Base-by-base conservation (phyloP, 2,329 filamentous ascomycete species). In the Aspergillus jensenii region DNA sequence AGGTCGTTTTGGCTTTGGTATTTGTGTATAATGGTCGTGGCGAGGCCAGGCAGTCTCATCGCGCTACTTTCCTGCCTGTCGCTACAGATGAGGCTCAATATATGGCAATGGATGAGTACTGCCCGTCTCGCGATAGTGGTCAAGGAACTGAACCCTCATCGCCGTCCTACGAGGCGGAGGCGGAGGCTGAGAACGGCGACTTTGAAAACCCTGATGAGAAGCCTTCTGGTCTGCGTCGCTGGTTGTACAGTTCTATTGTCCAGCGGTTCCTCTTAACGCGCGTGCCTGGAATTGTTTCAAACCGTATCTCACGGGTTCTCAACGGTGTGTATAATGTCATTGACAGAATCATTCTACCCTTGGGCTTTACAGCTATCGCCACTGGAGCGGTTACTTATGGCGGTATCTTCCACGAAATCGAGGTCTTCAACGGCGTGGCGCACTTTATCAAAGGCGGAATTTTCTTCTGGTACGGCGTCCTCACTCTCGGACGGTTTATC, bases 391-490 rank as follows among this genome's bases (percentile, higher is more conserved):
- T 90, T 27, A 87, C 91, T 0, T 93, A 90, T 69, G 90, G 87
- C 25, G 90, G 93, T 25, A 89, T 97, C 14, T 37, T 37, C 15
- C 63, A 95, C 93, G 73, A 90, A 92, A 82, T 83, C 17, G 80
- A 81, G 2, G 79, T 97, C 57, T 96, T 93, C 79, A 93, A 87
- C 65, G 91, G 93, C 2, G 81, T 97, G 43, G 93, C 93, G 7
- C 93, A 98, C 71, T 96, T 91, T 79, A 87, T 97, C 74, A 98
- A 98, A 73, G 93, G 93, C 47, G 90, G 90, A 3, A 89, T 98
- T 54, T 98, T 98, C 80, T 91, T 97, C 78, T 95, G 91, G 87
- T 90, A 96, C 62, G 93, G 93, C 7, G 76, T 96, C 17, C 78
- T 97, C 60, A 96, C 91, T 0, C 81, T 98, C 3, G 92, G 91